Evolutionary conservation across 805 yeast species (phyloP).

Genomic region (Danielozyma ontarioensis): DNA sequence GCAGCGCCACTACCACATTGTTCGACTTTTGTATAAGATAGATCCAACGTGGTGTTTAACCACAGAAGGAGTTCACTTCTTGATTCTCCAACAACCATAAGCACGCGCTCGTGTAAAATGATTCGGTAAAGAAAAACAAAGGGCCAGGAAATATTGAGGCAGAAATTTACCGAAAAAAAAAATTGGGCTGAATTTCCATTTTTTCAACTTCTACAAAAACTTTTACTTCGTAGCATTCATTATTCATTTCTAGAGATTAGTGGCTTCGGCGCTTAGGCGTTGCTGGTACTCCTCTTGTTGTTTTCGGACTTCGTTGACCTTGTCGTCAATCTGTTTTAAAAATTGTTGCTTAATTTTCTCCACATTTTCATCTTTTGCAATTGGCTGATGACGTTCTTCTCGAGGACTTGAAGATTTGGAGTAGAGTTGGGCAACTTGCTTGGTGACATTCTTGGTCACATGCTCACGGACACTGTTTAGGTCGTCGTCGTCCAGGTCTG

Average conservation of each 20-base stretch:
- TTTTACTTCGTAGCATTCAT: too few species aligned
- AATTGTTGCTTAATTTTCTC: conserved; percentile 19
- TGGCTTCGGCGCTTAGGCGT: too few species aligned
- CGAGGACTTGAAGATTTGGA: background rate
- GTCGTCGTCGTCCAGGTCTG: conserved; percentile 9
- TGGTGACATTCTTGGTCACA: conserved; percentile 26
- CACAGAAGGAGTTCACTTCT: conserved; percentile 79
- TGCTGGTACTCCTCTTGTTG: conserved; percentile 5
- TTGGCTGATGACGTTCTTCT: background rate
- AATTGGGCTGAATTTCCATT: background rate
- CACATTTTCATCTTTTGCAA: conserved; percentile 9
- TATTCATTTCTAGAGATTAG: too few species aligned
- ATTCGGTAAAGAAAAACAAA: too few species aligned
- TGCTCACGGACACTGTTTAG: conserved; percentile 21
- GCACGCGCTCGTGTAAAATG: too few species aligned
- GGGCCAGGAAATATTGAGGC: background rate
- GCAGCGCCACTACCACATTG: conserved; percentile 96
- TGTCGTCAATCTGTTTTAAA: conserved; percentile 22
- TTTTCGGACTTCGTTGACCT: conserved; percentile 14
- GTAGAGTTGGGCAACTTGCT: conserved; percentile 17
- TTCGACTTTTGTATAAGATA: conserved; percentile 74
- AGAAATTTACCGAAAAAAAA: background rate
- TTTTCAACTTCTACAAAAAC: too few species aligned
- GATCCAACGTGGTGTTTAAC: conserved; percentile 68
- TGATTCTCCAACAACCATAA: conserved; percentile 58